Evolutionary conservation across 2,329 filamentous ascomycete genomes (phyloP), one percentile per base, ranked within the genome.

Genomic region (Penicillium oxalicum): DNA sequence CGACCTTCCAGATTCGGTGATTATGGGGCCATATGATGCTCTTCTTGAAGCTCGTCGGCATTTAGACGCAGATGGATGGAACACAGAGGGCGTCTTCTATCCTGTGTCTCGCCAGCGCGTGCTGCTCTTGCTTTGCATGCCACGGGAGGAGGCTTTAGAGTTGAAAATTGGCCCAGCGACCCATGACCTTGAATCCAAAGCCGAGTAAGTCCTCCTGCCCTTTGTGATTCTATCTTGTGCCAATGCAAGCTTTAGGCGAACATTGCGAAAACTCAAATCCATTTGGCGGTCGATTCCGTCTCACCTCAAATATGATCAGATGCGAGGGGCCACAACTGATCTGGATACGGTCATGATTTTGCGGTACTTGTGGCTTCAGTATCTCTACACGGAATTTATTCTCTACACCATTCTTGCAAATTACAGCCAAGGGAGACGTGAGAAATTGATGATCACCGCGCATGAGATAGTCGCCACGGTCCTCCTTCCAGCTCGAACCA

Each of bases 401-500:
- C 11, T 49, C 3, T 26, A 49, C 25, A 41, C 47, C n/a, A 11
- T 49, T 4, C 47, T 49, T 33, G 47, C 42, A 4, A 32, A 27
- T 45, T 49, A 24, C 4, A 38, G 33, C n/a, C 29, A 41, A 32
- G 8, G 5, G 13, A 36, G 13, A 26, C 37, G 47, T 11, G 42
- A 40, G 33, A 36, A 18, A 4, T 24, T 45, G 36, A 49, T 49
- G 8, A 42, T n/a, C 34, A 47, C 39, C 9, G 44, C 48, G 9
- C 48, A 50, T 24, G 48, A 50, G 44, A 42, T 50, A 24, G 26
- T 50, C 26, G 43, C 40, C 34, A 36, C 45, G 9, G 48, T 40
- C 9, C 48, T 50, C 4, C 42, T 40, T 11, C 48, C 44, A 29
- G 28, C 44, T 12, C 26, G 44, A 25, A 45, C 28, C 24, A 47